A percentile compares a stretch with the other conserved stretches of the same genome.
phyloP scores from a whole-genome alignment of 805 yeast species.

The Henningerozyma blattae region DNA sequence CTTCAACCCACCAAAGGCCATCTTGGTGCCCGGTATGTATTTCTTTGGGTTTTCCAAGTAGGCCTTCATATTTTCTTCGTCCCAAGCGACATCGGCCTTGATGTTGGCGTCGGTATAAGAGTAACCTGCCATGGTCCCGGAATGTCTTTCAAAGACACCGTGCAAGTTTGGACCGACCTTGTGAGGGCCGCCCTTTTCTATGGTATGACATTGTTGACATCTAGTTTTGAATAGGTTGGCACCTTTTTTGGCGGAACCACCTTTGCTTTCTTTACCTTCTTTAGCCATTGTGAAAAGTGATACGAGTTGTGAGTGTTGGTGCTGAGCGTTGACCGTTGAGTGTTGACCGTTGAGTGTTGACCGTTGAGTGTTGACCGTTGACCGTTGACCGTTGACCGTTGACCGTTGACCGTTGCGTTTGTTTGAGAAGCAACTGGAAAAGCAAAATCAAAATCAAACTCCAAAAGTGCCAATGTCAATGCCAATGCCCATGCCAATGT shows the following conservation, averaged over 20 bases:
- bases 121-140: conserved; percentile 88
- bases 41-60: conserved; percentile 99
- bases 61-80: conserved; percentile 77
- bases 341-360: no score
- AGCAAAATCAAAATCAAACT: no score
- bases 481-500: no score
- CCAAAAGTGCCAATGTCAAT: no score
- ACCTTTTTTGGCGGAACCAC: conserved; percentile 82
- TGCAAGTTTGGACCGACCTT: conserved; percentile 98
- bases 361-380: no score
- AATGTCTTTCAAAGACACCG: conserved; percentile 85
- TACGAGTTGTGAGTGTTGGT: not conserved
- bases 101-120: conserved; percentile 98
- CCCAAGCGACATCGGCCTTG: conserved; percentile 87
- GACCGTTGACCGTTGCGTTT: no score
- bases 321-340: no score
- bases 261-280: conserved; percentile 6
- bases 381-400: no score
- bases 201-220: conserved; percentile 98
- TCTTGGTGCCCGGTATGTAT: conserved; percentile 99
- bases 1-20: conserved; percentile 99
- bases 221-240: conserved; percentile 97
- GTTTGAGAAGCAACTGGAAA: no score
- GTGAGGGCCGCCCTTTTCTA: conserved; percentile 91
- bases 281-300: conserved; percentile 2